Percentiles rank a stretch among this genome's conserved stretches.
These are phyloP conservation scores for Codiaeum variegatum DNA, from an alignment of 441 rosid species.

Conservation along the genomic window DNA sequence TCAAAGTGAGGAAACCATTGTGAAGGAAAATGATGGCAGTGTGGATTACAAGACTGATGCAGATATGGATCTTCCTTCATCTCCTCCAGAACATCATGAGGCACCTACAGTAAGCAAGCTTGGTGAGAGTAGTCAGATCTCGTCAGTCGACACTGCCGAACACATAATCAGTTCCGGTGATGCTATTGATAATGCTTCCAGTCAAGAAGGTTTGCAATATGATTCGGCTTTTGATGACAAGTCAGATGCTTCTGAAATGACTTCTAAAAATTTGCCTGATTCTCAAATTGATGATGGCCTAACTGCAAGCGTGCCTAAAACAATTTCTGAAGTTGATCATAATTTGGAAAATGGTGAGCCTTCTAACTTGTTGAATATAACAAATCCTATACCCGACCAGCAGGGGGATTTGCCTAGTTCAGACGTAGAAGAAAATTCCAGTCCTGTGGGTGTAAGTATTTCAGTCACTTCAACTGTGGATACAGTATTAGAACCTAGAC, in stretches of 20 bases:
- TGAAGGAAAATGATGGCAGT: conserved; percentile 28
- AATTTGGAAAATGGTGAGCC: conserved; percentile 27
- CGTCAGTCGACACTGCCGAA: conserved; percentile 25
- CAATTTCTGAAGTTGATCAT: conserved; percentile 32
- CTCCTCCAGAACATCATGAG: conserved; percentile 39
- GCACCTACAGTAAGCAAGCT: conserved; percentile 30
- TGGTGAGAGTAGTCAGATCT: conserved; percentile 25
- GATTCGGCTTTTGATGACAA: conserved; percentile 32
- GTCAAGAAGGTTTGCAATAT: conserved; percentile 32
- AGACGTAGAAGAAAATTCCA: conserved; percentile 24
- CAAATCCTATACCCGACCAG: conserved; percentile 26
- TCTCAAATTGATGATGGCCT: conserved; percentile 29
- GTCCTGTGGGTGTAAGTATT: conserved; percentile 25
- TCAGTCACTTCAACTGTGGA: conserved; percentile 37
- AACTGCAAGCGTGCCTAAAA: conserved; percentile 19
- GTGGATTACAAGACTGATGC: conserved; percentile 34
- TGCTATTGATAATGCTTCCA: conserved; percentile 22
- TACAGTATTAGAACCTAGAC: conserved; percentile 30
- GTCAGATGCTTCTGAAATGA: conserved; percentile 34
- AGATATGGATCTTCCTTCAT: conserved; percentile 28
- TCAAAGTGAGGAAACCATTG: conserved; percentile 28
- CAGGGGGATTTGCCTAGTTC: conserved; percentile 26
- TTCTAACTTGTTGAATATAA: conserved; percentile 27
- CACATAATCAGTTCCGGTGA: conserved; percentile 27
- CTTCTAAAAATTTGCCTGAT: conserved; percentile 31